A percentile compares a stretch with the other conserved stretches of the same genome.
Conservation (phyloP, 257 asterid species). For the Linaria vulgaris region DNA sequence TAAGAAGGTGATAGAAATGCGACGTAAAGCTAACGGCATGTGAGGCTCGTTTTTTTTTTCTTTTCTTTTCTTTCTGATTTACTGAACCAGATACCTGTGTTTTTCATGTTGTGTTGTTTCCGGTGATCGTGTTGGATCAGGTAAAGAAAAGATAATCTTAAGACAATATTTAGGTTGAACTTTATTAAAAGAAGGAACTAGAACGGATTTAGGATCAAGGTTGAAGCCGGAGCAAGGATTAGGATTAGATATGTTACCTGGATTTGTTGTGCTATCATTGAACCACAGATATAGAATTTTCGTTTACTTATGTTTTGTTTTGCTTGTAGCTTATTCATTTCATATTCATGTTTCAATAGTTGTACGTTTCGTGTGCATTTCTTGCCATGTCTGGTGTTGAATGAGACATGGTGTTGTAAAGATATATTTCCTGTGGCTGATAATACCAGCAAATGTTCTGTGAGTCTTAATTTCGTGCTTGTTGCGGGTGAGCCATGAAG, state of each 20-base stretch:
- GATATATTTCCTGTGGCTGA: no score
- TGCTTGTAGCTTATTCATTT: background rate
- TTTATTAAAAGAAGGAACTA: conserved; percentile 26
- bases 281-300: conserved; percentile 10
- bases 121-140: conserved; percentile 16
- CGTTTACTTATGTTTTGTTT: background rate
- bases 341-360: background rate
- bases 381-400: background rate
- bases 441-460: no score
- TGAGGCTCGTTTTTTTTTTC: no score
- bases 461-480: no score
- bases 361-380: no score
- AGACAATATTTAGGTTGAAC: conserved; percentile 11
- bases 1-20: conserved; percentile 61
- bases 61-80: conserved; percentile 44
- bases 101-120: conserved; percentile 23
- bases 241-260: background rate
- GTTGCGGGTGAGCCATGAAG: no score
- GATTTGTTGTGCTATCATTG: background rate
- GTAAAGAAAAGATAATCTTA: conserved; percentile 9
- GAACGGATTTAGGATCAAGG: conserved; percentile 18
- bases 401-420: no score
- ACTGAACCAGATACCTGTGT: conserved; percentile 32
- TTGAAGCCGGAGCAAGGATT: conserved; percentile 2
- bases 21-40: conserved; percentile 31